phyloP scores from a whole-genome alignment of 1,284 basidiomycete species.

The Cystobasidium slooffiae region DNA sequence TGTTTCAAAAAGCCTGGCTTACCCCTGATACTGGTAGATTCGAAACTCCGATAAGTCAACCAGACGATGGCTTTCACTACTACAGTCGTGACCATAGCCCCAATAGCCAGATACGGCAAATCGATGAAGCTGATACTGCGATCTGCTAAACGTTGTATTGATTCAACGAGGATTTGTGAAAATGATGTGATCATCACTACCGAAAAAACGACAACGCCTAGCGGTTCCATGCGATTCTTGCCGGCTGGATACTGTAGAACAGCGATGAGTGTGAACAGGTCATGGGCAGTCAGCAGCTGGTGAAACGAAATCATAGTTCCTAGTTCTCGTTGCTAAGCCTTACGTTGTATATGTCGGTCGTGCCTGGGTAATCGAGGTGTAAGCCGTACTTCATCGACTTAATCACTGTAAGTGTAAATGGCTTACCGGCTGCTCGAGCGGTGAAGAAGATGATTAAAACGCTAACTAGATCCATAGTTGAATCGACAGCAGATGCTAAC shows the following conservation, averaged over 20 bases:
- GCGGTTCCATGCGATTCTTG: constrained; percentile 60
- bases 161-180: constrained; percentile 61
- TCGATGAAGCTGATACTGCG: constrained; percentile 54
- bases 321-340: neutral
- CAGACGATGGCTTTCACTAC: constrained; percentile 62
- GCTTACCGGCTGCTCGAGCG: constrained; percentile 44
- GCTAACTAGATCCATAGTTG: constrained; percentile 63
- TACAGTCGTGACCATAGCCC: constrained; percentile 63
- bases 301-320: neutral
- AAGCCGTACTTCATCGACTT: neutral
- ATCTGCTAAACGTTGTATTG: constrained; percentile 57
- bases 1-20: neutral
- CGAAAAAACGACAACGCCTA: constrained; percentile 60
- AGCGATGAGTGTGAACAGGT: constrained; percentile 47
- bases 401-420: neutral
- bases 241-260: constrained; percentile 61
- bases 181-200: constrained; percentile 61
- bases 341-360: constrained; percentile 26
- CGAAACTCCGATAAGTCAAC: constrained; percentile 57
- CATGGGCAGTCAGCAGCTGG: constrained; percentile 44
- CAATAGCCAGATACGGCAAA: constrained; percentile 54
- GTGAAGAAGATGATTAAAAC: constrained; percentile 58
- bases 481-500: constrained; percentile 63
- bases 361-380: neutral
- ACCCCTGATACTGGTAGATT: constrained; percentile 55